phyloP scores from a whole-genome alignment of 208 protist genomes.

The Herpetomonas tarakana region DNA sequence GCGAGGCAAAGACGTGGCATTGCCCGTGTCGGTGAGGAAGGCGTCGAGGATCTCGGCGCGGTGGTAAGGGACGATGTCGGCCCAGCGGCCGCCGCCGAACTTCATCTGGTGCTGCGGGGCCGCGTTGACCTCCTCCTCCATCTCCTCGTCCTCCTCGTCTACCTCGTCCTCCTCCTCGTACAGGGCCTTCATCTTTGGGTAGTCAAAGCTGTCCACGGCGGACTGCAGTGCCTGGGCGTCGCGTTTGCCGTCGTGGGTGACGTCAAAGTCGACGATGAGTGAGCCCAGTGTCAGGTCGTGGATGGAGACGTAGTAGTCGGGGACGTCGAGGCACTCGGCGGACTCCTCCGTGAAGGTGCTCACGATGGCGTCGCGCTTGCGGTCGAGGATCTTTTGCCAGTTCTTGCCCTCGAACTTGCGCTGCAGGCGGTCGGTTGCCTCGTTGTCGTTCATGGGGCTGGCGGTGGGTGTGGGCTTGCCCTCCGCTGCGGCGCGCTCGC shows the following conservation, averaged over 20 bases:
- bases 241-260: conserved; percentile 41
- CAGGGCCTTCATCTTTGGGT: conserved; percentile 38
- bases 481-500: conserved; percentile 24
- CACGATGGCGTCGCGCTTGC: conserved; percentile 50
- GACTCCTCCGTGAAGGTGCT: conserved; percentile 70
- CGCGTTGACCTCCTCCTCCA: conserved; percentile 3
- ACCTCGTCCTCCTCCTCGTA: conserved; percentile 52
- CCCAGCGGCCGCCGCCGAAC: conserved; percentile 53
- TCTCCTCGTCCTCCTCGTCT: conserved; percentile 5
- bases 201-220: conserved; percentile 33
- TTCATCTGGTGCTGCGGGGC: conserved; percentile 41
- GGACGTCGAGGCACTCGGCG: conserved; percentile 39
- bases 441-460: conserved; percentile 8
- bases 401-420: conserved; percentile 49
- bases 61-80: conserved; percentile 26
- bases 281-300: conserved; percentile 35
- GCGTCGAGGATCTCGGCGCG: conserved; percentile 36
- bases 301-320: conserved; percentile 50
- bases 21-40: conserved; percentile 49
- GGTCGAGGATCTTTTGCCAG: conserved; percentile 66
- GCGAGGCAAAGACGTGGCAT: conserved; percentile 23
- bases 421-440: conserved; percentile 25
- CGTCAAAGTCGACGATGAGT: conserved; percentile 54
- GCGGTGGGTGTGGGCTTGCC: conserved; percentile 21
- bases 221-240: conserved; percentile 30